Evolutionary conservation across 2,329 filamentous ascomycete genomes (phyloP), one percentile per base, ranked within the genome.

Genomic region (Alternaria triticina): DNA sequence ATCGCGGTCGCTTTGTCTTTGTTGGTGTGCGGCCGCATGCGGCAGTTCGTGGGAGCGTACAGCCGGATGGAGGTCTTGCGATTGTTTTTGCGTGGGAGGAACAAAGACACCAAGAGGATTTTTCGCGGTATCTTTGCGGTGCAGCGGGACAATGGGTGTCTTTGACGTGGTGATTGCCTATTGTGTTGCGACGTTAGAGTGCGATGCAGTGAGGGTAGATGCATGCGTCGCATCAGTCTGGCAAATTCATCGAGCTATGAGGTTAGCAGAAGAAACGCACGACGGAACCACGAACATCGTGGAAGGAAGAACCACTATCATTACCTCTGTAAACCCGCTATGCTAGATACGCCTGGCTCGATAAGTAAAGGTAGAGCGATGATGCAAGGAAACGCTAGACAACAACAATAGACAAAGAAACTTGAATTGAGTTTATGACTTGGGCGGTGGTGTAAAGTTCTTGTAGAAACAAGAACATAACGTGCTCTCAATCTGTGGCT

Each of bases 381-480:
- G 45, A 64, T 47, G 45, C 27, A 62, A 57, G 49, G 30, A 58
- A 63, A 68, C 44, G 50, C 57, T 59, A 60, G 57, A 56, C 13
- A 15, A 50, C 33, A 27, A 57, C 4, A 40, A 33, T 54, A 22
- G 13, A 55, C 33, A 45, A 54, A 44, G 30, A 40, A 47, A 25
- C 28, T 47, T 23, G 13, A 8, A 47, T 50, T 55, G 30, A 6
- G 44, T 59, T 47, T 69, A 22, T 22, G 6, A 40, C 30, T 46
- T 74, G 43, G 67, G n/a, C 6, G 59, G 61, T 17, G 70, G 71
- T 20, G 71, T 72, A 72, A 74, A 81, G 60, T 82, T 85, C 62
- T 78, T 79, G 70, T 86, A 86, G 54, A 82, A 69, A 72, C 84
- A 86, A 9, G 77, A 77, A 71, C 84, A 86, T 44, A 81, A 65